Evolutionary conservation across 169 alveolate species (phyloP).

Genomic region (Cryptosporidium felis): DNA sequence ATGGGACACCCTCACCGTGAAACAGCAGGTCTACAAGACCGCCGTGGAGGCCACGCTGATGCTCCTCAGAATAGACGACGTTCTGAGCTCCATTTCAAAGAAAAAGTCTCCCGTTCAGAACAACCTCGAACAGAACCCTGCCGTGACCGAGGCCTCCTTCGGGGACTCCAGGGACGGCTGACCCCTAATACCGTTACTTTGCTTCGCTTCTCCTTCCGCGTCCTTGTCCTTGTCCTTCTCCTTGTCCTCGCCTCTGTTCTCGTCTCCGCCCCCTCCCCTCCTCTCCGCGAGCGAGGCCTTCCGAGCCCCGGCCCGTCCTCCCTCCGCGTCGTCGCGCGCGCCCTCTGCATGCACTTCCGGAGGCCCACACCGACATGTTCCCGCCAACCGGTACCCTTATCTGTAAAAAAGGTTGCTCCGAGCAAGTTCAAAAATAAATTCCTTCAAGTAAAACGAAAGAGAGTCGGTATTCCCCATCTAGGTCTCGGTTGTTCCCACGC

Average conservation of each 20-base stretch:
- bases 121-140: conserved; percentile 17
- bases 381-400: conserved; percentile 25
- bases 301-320: too few species aligned
- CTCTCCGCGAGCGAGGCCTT: too few species aligned
- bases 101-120: conserved; percentile 48
- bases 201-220: neutral
- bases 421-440: too few species aligned
- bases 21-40: conserved; percentile 93
- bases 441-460: too few species aligned
- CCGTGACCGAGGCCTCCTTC: conserved; percentile 33
- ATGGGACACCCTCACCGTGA: conserved; percentile 94
- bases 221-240: neutral
- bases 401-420: neutral
- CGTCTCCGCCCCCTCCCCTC: too few species aligned
- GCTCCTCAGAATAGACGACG: conserved; percentile 96
- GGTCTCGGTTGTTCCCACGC: too few species aligned
- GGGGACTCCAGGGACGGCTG: conserved; percentile 70
- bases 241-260: too few species aligned
- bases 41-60: conserved; percentile 95
- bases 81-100: conserved; percentile 92
- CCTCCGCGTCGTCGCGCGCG: neutral
- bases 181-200: too few species aligned
- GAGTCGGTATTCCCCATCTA: too few species aligned
- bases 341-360: neutral
- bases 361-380: conserved; percentile 13